Evolutionary conservation across 441 rosid species (phyloP), one percentile per base, ranked within the genome.

Genomic region (Mallotus japonicus): DNA sequence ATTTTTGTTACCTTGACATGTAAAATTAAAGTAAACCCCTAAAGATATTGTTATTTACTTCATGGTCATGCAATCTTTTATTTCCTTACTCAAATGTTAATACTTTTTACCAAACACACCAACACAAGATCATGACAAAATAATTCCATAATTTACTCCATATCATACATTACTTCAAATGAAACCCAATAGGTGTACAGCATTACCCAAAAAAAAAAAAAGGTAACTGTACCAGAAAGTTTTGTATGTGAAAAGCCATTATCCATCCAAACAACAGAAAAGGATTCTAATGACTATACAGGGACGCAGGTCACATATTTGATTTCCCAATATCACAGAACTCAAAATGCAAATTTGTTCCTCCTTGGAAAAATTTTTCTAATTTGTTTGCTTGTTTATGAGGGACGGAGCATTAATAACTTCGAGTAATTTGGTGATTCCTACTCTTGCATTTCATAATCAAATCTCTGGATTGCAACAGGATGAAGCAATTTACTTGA

Each of bases 1-100:
- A 9, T 60, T 71, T 59, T 44, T 67, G 59, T 74, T 34, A 76
- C 28, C 49, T 24, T 67, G 66, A 76, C 17, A 62, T 24, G 11
- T 16, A 28, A 32, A 28, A 37, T 37, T 64, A 40, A 42, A 37
- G 62, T 3, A 73, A 34, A 56, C 22, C 67, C 67, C 22, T 34
- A 32, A 32, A 32, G 14, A 24, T 28, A 65, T 8, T 5, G 46
- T 42, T 42, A 53, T 6, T 6, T 24, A 51, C 19, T 61, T 13
- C 17, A 58, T 14, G 6, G 19, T 6, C 63, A 17, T 11, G 12
- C 28, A 12, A 71, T 56, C 66, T 67, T 74, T 53, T 53, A 53
- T 53, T 53, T 16, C 56, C 56, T 15, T 14, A 16, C 56, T 53
- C 4, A 28, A 15, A 17, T 17, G 19, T 53, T 53, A 5, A 53